Conservation (phyloP, 257 asterid genomes). For the Nicotiana attenuata region DNA sequence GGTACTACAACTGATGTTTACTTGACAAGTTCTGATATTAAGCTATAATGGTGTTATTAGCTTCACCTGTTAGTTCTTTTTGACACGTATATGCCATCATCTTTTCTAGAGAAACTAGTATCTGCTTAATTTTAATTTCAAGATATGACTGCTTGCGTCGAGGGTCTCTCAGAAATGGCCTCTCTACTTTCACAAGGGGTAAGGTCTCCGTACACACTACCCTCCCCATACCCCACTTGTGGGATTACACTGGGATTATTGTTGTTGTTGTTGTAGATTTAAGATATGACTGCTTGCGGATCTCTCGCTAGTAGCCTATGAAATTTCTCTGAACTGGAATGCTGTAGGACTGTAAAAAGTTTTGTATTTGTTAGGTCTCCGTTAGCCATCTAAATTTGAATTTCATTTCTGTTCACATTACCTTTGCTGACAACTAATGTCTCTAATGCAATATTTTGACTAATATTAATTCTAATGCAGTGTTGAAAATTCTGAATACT, state of each 20-base stretch:
- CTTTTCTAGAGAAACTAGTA: not conserved
- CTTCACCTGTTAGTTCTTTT: slow-evolving; percentile 1
- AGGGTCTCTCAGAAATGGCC: too few relatives aligned
- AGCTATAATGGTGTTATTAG: not conserved
- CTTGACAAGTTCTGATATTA: not conserved
- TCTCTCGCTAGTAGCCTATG: not conserved
- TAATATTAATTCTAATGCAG: slow-evolving; percentile 39
- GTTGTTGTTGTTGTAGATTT: not conserved
- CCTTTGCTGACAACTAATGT: slow-evolving; percentile 15
- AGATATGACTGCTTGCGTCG: not conserved
- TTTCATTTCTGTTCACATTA: not conserved
- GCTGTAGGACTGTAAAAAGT: not conserved
- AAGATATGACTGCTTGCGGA: not conserved
- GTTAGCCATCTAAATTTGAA: not conserved
- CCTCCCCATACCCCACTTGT: too few relatives aligned
- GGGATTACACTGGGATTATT: too few relatives aligned
- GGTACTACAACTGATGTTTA: not conserved
- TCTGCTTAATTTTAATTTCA: slow-evolving; percentile 4
- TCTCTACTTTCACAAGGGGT: too few relatives aligned
- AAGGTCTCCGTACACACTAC: too few relatives aligned
- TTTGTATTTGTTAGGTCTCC: not conserved
- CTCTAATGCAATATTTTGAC: slow-evolving; percentile 14
- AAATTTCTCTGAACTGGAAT: not conserved
- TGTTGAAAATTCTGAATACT: slow-evolving; percentile 89
- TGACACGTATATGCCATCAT: not conserved